Evolutionary conservation across 2,329 filamentous ascomycete species (phyloP), one percentile per base, ranked within the genome.

Genomic region (Hymenoscyphus salicellus): DNA sequence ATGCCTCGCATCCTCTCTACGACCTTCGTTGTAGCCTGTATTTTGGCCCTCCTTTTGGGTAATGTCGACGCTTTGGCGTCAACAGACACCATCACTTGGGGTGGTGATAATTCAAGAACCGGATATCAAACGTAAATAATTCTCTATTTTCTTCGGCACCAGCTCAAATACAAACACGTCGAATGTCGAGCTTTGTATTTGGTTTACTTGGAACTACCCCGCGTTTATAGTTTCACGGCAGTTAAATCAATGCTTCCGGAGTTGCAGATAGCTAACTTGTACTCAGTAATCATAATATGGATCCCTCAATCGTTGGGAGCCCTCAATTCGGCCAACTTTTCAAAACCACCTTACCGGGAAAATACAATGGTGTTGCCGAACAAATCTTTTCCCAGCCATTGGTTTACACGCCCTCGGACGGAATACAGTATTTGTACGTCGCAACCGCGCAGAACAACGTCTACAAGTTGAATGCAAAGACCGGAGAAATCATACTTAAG

Each of bases 361-460:
- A 76, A 20, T 87, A 85, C 72, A 78, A 79, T 43, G 79, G 78
- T 17, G 76, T 75, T 1, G 63, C 76, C 0, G 85, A 87, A 71
- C 81, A 85, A 68, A 78, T 87, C 66, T 84, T 78, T 70, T 79
- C 81, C 0, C 80, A 83, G 66, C 81, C 82, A 8, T 72, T 84
- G 17, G 79, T 83, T 7, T 84, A 84, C 73, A 87, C 85, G 5
- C 75, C 26, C 28, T 30, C 71, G 16, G 78, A 78, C 23, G 75
- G 74, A 2, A 78, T 78, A 10, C 84, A 86, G 74, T 84, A 81
- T 63, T 79, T 87, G 46, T 86, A 82, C 68, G 74, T 85, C 11
- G 80, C 84, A 1, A 86, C 84, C 0, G 83, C 83, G 0, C 83
- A 85, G 70, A 86, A 86, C 73, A 85, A 84, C 60, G 72, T 86